These are phyloP conservation scores for Cryptococcus amylolentus DNA, from an alignment of 1,284 basidiomycete genomes.

Conservation along the genomic window DNA sequence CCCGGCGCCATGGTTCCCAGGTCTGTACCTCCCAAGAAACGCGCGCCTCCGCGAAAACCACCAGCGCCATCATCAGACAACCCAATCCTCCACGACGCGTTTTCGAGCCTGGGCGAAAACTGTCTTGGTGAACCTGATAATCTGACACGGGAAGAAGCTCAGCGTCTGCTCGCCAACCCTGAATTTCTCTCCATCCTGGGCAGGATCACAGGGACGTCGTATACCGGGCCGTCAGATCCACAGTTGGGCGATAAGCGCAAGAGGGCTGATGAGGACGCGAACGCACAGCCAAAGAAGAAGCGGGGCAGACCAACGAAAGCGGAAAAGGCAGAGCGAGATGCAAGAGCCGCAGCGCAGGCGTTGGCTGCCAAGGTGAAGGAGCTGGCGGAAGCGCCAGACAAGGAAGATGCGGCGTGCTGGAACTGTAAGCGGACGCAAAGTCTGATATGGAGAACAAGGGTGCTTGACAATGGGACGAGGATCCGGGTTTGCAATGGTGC, in stretches of 20 bases:
- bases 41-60: too few relatives aligned
- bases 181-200: constrained; percentile 39
- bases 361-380: background rate
- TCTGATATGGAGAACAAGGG: constrained; percentile 44
- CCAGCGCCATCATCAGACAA: background rate
- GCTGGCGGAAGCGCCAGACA: background rate
- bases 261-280: constrained; percentile 10
- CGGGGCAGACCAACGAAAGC: constrained; percentile 2
- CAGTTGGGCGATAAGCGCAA: constrained; percentile 12
- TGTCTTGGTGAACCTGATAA: background rate
- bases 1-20: too few relatives aligned
- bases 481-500: constrained; percentile 47
- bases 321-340: constrained; percentile 1
- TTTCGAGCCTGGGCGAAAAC: background rate
- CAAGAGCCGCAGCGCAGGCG: background rate
- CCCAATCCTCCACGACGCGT: background rate
- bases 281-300: constrained; percentile 4
- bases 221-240: background rate
- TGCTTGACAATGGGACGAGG: constrained; percentile 34
- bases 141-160: constrained; percentile 40
- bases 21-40: too few relatives aligned
- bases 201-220: constrained; percentile 26
- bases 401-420: constrained; percentile 26
- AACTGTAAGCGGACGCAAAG: constrained; percentile 45
- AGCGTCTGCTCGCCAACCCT: constrained; percentile 32